These are phyloP conservation scores for Pyrus communis DNA, from an alignment of 306 rosid genomes.

Conservation along the genomic window DNA sequence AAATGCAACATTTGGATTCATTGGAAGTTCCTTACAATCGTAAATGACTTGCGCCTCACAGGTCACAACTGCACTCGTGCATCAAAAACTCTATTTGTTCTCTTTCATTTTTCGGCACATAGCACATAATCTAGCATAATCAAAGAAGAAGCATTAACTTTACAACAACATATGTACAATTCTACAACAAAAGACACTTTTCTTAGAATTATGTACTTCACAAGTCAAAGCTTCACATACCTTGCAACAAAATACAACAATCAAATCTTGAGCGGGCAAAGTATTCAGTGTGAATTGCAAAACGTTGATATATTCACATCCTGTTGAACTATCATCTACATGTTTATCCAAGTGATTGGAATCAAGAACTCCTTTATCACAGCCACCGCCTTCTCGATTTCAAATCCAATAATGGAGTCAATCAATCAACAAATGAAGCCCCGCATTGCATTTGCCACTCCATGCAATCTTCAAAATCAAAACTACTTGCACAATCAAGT, in stretches of 20 bases:
- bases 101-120: not conserved
- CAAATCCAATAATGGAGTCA: conserved; percentile 31
- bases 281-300: conserved; percentile 29
- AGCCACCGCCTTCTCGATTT: conserved; percentile 18
- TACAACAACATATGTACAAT: conserved; percentile 20
- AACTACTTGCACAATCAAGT: conserved; percentile 82
- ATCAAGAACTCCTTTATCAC: conserved; percentile 21
- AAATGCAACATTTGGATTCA: not conserved
- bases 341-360: conserved; percentile 15
- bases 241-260: conserved; percentile 32
- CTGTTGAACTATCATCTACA: conserved; percentile 16
- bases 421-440: conserved; percentile 41
- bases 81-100: not conserved
- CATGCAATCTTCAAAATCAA: conserved; percentile 83
- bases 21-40: not conserved
- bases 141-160: not conserved
- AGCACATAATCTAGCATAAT: not conserved
- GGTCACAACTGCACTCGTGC: not conserved
- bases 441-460: conserved; percentile 78
- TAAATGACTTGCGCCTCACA: too few species aligned
- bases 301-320: conserved; percentile 37
- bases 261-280: conserved; percentile 25
- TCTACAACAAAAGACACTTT: conserved; percentile 5
- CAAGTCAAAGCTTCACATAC: conserved; percentile 24
- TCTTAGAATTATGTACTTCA: conserved; percentile 24